Conservation (phyloP, 169 alveolate species). For the Toxoplasma gondii region DNA sequence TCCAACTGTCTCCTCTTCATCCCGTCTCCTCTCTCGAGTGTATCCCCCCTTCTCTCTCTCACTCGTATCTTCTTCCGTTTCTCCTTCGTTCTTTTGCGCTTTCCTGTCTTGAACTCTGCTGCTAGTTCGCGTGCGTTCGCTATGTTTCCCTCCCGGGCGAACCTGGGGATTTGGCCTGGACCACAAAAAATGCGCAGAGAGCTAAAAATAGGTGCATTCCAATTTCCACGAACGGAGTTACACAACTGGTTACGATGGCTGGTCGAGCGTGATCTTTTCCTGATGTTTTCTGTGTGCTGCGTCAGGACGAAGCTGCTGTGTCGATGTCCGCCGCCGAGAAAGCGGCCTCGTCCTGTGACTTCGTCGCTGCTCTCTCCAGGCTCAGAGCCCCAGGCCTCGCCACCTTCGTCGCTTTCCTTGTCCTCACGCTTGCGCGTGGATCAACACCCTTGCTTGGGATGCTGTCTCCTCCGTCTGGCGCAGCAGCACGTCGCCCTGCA, state of each 20-base stretch:
- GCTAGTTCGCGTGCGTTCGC: not conserved
- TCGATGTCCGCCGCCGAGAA: not conserved
- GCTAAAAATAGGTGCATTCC: too few species aligned
- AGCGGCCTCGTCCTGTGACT: not conserved
- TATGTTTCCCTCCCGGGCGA: not conserved
- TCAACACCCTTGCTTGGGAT: constrained; percentile 38
- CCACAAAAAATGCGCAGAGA: too few species aligned
- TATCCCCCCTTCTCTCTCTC: too few species aligned
- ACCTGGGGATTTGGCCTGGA: too few species aligned
- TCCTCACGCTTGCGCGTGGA: not conserved
- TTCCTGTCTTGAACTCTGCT: not conserved
- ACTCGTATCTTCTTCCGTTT: too few species aligned
- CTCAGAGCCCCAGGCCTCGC: not conserved
- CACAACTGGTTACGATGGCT: too few species aligned
- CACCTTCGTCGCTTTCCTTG: not conserved
- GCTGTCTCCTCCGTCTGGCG: constrained; percentile 42
- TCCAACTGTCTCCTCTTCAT: not conserved
- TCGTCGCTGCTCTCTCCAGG: not conserved
- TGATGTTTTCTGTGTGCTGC: not conserved
- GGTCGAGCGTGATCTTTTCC: too few species aligned
- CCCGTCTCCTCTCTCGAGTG: not conserved
- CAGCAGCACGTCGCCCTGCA: not conserved
- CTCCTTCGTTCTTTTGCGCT: not conserved
- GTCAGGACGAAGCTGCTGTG: constrained; percentile 51
- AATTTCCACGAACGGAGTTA: too few species aligned